Base-by-base conservation (phyloP, 345 rosid genomes). In the Anacardium occidentale region DNA sequence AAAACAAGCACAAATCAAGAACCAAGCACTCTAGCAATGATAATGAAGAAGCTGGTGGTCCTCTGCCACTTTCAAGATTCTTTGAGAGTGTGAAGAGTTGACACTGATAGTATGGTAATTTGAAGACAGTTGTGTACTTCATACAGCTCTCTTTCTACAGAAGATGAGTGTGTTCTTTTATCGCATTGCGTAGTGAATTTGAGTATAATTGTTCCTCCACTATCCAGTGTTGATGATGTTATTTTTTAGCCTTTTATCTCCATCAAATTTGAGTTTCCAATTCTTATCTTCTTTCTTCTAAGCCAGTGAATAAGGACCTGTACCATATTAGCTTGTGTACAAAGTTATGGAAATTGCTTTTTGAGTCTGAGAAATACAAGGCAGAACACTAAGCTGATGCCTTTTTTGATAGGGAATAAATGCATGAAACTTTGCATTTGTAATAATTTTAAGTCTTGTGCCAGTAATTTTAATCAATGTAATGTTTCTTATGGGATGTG, bases 31-130 rank as follows among this genome's bases (percentile, higher is more conserved):
- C 83, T 6, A 72, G 83, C 66, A 80, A 74, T 24, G 84, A 74
- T 13, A 84, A 79, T 56, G 88, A 89, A 47, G 90, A 74, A 71
- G 79, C 78, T 0, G 87, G 79, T 66, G 98, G 97, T 42, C 98
- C 97, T 15, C 89, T 96, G 18, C 95, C 95, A 5, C 96, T 96
- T 64, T 93, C 99, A 45, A 93, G 75, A 81, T 91, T 93, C 90
- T 96, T 96, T 64, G 97, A 72, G 66, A 93, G 76, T 80, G 67
- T 83, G 69, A 95, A 91, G 83, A 87, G 82, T 76, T 90, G 67
- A 81, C 29, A n/a, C n/a, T n/a, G n/a, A n/a, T n/a, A 20, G 64
- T 53, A 15, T 76, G 61, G 24, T 68, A 10, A 64, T 18, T n/a
- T 55, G 69, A 53, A 60, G 76, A 77, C 25, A 26, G 47, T 66